Conservation (phyloP, 352 stramenopile genomes). For the Phytophthora sansomeana region DNA sequence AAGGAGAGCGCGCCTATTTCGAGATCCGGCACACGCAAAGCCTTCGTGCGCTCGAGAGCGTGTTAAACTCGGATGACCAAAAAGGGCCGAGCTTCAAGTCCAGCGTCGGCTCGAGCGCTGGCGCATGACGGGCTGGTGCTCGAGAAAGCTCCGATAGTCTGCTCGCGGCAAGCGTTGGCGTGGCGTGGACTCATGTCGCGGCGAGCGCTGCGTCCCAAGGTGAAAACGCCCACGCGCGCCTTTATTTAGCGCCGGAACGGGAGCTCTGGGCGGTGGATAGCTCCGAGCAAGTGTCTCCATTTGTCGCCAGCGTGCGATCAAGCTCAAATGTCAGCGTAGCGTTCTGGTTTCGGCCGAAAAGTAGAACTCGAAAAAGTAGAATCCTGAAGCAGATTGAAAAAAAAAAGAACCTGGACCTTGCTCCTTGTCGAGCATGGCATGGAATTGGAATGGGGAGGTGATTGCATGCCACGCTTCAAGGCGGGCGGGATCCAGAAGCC, state of each 20-base stretch:
- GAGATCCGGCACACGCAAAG: conserved; percentile 21
- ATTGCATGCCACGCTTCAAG: no score
- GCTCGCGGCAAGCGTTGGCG: conserved; percentile 15
- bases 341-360: conserved; percentile 21
- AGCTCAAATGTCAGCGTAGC: conserved; percentile 18
- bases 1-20: not conserved
- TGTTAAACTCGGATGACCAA: conserved; percentile 23
- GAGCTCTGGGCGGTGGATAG: conserved; percentile 5
- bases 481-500: conserved; percentile 15
- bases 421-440: conserved; percentile 1
- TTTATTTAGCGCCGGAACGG: conserved; percentile 35
- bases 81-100: conserved; percentile 22
- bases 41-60: conserved; percentile 23
- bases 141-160: no score
- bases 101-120: conserved; percentile 12
- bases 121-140: conserved; percentile 11
- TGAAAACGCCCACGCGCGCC: not conserved
- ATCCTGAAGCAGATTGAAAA: conserved; percentile 29
- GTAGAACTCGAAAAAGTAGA: conserved; percentile 27
- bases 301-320: conserved; percentile 22
- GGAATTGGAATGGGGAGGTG: no score
- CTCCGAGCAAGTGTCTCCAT: not conserved
- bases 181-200: conserved; percentile 23
- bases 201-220: not conserved
- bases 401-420: conserved; percentile 21